Percentiles rank a stretch among this genome's conserved stretches.
phyloP scores from a whole-genome alignment of 225 moss, liverwort and hornwort species.

The Takakia lepidozioides region DNA sequence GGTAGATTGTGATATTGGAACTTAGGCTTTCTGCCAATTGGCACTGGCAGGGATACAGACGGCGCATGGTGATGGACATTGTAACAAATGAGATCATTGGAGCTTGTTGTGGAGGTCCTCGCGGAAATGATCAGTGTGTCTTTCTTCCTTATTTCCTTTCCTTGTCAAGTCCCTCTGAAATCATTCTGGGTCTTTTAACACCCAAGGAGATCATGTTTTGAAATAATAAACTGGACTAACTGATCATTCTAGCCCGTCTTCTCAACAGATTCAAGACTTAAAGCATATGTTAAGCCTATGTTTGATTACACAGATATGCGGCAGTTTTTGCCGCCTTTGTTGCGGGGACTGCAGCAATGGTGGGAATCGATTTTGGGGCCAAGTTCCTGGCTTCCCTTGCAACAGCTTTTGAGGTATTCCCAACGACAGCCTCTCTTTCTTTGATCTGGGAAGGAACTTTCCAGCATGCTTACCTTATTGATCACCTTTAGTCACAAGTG shows the following conservation, averaged over 20 bases:
- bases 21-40: too few relatives aligned
- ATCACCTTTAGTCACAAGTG: too few relatives aligned
- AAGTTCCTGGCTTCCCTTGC: slow-evolving; percentile 78
- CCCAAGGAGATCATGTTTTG: too few relatives aligned
- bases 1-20: too few relatives aligned
- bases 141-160: slow-evolving; percentile 4
- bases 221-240: too few relatives aligned
- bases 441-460: too few relatives aligned
- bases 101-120: slow-evolving; percentile 90
- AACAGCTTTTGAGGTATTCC: slow-evolving; percentile 67
- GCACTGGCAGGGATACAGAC: slow-evolving; percentile 67
- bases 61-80: slow-evolving; percentile 71
- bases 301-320: slow-evolving; percentile 96
- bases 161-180: too few relatives aligned
- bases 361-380: slow-evolving; percentile 97
- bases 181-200: too few relatives aligned
- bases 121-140: slow-evolving; percentile 94
- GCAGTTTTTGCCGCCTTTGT: slow-evolving; percentile 96
- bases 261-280: too few relatives aligned
- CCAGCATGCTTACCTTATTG: too few relatives aligned
- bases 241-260: too few relatives aligned
- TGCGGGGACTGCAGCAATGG: slow-evolving; percentile 84
- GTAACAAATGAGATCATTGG: slow-evolving; percentile 75
- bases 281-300: too few relatives aligned
- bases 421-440: not conserved